Evolutionary conservation across 163 green algal species (phyloP).

Genomic region (Chloromonas sp.): DNA sequence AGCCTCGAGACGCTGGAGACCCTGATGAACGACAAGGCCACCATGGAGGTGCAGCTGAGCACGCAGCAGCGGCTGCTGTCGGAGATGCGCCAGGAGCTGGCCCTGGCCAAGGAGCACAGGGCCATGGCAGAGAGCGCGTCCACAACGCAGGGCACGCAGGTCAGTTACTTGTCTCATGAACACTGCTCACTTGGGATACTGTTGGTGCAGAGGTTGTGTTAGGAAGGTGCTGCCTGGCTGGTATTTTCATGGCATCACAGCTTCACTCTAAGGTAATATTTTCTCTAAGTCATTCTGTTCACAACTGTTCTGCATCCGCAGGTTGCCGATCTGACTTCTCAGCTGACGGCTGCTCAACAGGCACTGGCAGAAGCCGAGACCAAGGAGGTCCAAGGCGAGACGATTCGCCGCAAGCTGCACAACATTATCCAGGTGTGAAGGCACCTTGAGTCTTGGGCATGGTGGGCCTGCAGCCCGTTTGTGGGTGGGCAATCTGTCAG

Average conservation of each 20-base stretch:
- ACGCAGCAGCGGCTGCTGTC: conserved; percentile 56
- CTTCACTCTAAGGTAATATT: too few species aligned
- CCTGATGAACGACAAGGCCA: conserved; percentile 52
- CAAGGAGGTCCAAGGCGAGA: conserved; percentile 69
- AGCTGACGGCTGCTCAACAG: conserved; percentile 33
- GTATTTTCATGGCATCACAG: too few species aligned
- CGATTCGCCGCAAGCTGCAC: conserved; percentile 77
- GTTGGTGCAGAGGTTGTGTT: neutral
- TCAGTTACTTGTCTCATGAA: neutral
- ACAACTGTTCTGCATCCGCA: neutral
- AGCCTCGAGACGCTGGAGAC: conserved; percentile 62
- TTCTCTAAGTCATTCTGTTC: neutral
- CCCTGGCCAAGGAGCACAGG: conserved; percentile 51
- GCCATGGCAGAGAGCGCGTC: conserved; percentile 46
- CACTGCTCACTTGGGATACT: too few species aligned
- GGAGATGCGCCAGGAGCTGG: conserved; percentile 57
- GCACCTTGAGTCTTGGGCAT: too few species aligned
- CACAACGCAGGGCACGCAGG: conserved; percentile 25
- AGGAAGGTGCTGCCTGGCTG: neutral
- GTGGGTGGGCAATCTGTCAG: neutral
- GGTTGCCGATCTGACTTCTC: conserved; percentile 19
- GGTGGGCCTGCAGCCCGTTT: too few species aligned
- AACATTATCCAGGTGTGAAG: conserved; percentile 78
- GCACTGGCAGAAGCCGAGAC: conserved; percentile 44
- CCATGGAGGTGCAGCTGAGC: conserved; percentile 56